A percentile compares a stretch with the other conserved stretches of the same genome.
phyloP scores from a whole-genome alignment of 768 basidiomycete species.

The Leucogyrophana mollusca region DNA sequence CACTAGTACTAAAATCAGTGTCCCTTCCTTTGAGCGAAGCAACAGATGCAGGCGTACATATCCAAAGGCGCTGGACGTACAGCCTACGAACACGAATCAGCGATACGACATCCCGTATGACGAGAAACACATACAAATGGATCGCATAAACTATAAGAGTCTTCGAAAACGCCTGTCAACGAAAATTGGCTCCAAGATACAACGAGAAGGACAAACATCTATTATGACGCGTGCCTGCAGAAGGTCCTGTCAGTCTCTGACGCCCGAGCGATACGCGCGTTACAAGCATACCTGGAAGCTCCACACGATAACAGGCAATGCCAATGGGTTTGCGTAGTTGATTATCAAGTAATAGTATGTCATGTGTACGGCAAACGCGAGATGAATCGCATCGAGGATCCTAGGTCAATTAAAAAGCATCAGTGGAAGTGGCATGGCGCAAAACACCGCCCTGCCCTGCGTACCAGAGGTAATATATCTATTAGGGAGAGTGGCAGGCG shows the following conservation, averaged over 20 bases:
- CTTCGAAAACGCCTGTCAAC: not conserved
- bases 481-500: too few relatives aligned
- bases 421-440: too few relatives aligned
- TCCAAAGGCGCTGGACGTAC: conserved; percentile 2
- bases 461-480: conserved; percentile 10
- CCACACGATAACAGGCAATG: conserved; percentile 29
- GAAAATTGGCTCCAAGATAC: too few relatives aligned
- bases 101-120: not conserved
- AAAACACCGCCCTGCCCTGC: too few relatives aligned
- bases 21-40: not conserved
- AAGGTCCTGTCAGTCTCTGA: too few relatives aligned
- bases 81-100: not conserved
- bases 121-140: not conserved
- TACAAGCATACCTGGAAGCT: not conserved
- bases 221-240: too few relatives aligned
- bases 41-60: not conserved
- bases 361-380: conserved; percentile 31
- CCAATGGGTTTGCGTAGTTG: conserved; percentile 28
- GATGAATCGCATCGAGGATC: conserved; percentile 34
- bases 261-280: too few relatives aligned
- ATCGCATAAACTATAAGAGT: not conserved
- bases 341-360: conserved; percentile 36
- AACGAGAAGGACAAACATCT: too few relatives aligned
- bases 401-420: conserved; percentile 13
- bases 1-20: not conserved